Percentiles rank a stretch among this genome's conserved stretches.
Evolutionary conservation across 768 basidiomycete genomes (phyloP).

Genomic region (Boletus coccyginus): DNA sequence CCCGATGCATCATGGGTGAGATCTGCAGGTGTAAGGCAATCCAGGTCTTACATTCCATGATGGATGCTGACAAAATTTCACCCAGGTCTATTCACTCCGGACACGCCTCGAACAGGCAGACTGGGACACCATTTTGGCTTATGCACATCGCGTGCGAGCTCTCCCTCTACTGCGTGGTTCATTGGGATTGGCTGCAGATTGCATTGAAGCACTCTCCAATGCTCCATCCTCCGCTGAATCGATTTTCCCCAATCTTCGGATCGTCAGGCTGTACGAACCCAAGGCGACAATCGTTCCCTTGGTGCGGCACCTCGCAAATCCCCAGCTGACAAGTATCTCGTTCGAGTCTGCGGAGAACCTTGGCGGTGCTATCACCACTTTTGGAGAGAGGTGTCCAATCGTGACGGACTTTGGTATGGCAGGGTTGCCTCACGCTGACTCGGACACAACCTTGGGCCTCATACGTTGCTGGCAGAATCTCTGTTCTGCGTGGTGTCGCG

Average conservation of each 20-base stretch:
- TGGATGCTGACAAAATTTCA: background rate
- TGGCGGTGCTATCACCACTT: background rate
- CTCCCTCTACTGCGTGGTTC: background rate
- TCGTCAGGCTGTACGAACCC: background rate
- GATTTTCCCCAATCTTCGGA: conserved; percentile 3
- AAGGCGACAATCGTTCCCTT: background rate
- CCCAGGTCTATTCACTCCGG: conserved; percentile 1
- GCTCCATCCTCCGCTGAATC: background rate
- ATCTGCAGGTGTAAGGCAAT: conserved; percentile 3
- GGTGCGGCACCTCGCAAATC: conserved; percentile 4
- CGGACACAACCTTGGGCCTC: background rate
- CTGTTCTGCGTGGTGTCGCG: background rate
- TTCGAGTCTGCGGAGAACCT: background rate
- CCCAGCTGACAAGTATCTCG: background rate
- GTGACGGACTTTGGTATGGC: background rate
- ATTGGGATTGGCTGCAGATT: background rate
- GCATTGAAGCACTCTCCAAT: conserved; percentile 1
- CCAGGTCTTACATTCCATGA: background rate
- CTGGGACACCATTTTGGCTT: conserved; percentile 8
- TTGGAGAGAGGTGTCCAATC: conserved; percentile 1
- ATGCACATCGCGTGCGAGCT: conserved; percentile 8
- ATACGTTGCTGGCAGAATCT: conserved; percentile 10
- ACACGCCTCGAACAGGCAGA: background rate
- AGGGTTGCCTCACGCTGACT: background rate
- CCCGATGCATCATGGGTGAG: background rate